Base-by-base conservation (phyloP, 306 rosid species). In the Pterocarpus macrocarpus region DNA sequence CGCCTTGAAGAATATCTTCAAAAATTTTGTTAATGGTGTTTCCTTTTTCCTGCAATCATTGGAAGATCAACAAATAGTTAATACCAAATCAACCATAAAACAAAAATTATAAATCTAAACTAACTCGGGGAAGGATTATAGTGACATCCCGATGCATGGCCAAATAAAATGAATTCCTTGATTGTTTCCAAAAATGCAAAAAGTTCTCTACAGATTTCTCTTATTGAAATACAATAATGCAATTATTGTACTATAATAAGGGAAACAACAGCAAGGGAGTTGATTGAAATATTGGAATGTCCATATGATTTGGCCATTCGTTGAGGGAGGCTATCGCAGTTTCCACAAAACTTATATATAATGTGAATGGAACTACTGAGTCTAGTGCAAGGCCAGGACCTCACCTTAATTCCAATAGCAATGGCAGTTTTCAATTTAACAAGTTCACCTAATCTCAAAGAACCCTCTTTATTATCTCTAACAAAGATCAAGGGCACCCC, bases 391-490 rank as follows among this genome's bases (percentile, higher is more conserved):
- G 36, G 69, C 56, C 11, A 43, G 43, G 45, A 49, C 8, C 77
- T 70, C 57, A 92, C 97, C 98, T 92, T 94, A 58, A 94, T 73
- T 67, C 98, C 98, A 56, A 92, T 73, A n/a, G 96, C 93, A 78
- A 94, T 87, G 53, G 97, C 93, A n/a, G 96, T 92, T 86, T 87
- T 94, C 56, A 92, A 82, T 43, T 87, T 88, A 32, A 92, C 84
- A 57, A 94, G 91, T 77, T 87, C 91, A 71, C 94, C 97, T 80
- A 94, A 84, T 87, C 94, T 87, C 62, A 94, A 79, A 73, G 93
- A 94, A 71, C 94, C 97, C 34, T 82, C 80, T 71, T 90, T 85
- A 61, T 77, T 83, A 73, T 91, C 94, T 76, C 85, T 92, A 76
- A 92, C 87, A 71, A 88, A 88, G 73, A 91, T 82, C 73, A 91